These are phyloP conservation scores for Luzula sylvatica DNA, from an alignment of 176 grass and related monocot species.

Conservation along the genomic window DNA sequence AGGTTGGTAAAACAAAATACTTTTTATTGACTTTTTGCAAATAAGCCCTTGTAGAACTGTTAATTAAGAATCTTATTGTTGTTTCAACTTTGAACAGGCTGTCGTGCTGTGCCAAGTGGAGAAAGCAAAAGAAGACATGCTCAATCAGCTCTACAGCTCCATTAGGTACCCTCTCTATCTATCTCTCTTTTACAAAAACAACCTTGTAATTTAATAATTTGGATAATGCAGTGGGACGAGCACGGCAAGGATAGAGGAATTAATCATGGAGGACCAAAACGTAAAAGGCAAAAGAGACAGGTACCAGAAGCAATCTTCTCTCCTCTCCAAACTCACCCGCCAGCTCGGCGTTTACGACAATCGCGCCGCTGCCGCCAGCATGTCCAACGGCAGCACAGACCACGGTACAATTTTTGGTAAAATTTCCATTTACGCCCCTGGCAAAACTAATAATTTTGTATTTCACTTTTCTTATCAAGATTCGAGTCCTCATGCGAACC, in stretches of 20 bases:
- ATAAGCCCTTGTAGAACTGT: neutral
- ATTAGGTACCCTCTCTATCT: constrained; percentile 40
- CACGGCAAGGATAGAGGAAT: constrained; percentile 76
- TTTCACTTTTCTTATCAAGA: constrained; percentile 29
- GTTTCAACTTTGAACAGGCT: constrained; percentile 42
- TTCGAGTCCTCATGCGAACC: constrained; percentile 44
- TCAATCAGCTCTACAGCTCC: constrained; percentile 87
- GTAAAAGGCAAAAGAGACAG: constrained; percentile 65
- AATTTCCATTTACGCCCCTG: neutral
- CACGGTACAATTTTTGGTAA: constrained; percentile 30
- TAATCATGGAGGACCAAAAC: constrained; percentile 88
- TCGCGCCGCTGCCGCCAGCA: constrained; percentile 45
- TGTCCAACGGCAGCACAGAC: constrained; percentile 40
- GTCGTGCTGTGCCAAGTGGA: constrained; percentile 98
- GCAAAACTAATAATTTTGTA: neutral
- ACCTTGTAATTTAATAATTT: too few species aligned
- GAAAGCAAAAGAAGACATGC: constrained; percentile 98
- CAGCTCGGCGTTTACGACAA: constrained; percentile 90
- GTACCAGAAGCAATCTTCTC: constrained; percentile 79
- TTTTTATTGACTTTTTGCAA: neutral
- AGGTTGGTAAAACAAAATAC: constrained; percentile 37
- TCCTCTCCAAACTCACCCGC: constrained; percentile 84
- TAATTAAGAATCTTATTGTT: neutral
- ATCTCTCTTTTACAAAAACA: neutral
- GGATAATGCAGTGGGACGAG: constrained; percentile 45